Percentiles rank a stretch among this genome's conserved stretches.
Conservation (phyloP, 768 basidiomycete species). For the Boletus patriciae region DNA sequence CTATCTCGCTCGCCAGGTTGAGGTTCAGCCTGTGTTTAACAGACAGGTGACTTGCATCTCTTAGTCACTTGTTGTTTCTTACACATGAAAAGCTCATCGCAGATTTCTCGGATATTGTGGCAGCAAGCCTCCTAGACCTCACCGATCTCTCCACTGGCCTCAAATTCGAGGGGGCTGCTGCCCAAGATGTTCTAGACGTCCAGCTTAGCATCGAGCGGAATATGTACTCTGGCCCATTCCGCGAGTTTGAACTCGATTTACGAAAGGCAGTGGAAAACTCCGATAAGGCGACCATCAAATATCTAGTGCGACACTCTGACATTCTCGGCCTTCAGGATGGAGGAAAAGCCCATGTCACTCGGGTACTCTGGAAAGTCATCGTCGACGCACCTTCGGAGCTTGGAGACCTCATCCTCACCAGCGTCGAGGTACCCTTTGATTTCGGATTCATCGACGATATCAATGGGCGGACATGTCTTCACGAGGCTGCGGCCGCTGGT, state of each 20-base stretch:
- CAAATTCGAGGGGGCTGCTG: conserved; percentile 77
- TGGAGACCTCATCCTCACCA: conserved; percentile 70
- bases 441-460: conserved; percentile 95
- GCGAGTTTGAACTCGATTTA: conserved; percentile 87
- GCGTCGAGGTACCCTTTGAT: conserved; percentile 71
- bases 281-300: conserved; percentile 60
- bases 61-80: conserved; percentile 4
- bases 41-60: conserved; percentile 62
- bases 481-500: conserved; percentile 90
- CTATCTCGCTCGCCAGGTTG: conserved; percentile 93
- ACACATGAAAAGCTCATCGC: conserved; percentile 72
- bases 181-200: conserved; percentile 71
- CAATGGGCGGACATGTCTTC: conserved; percentile 91
- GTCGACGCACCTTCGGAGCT: conserved; percentile 76
- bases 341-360: conserved; percentile 68
- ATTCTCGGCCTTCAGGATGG: conserved; percentile 60
- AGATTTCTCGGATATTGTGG: conserved; percentile 90
- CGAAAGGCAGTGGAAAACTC: conserved; percentile 68
- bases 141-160: conserved; percentile 73
- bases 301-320: conserved; percentile 71
- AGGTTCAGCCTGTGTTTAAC: conserved; percentile 98
- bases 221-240: conserved; percentile 68
- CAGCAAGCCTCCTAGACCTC: conserved; percentile 76
- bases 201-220: conserved; percentile 66
- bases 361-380: conserved; percentile 94